Percentiles rank a stretch among this genome's conserved stretches.
These are phyloP conservation scores for Dentipellis sp. DNA, from an alignment of 768 basidiomycete species.

Conservation along the genomic window DNA sequence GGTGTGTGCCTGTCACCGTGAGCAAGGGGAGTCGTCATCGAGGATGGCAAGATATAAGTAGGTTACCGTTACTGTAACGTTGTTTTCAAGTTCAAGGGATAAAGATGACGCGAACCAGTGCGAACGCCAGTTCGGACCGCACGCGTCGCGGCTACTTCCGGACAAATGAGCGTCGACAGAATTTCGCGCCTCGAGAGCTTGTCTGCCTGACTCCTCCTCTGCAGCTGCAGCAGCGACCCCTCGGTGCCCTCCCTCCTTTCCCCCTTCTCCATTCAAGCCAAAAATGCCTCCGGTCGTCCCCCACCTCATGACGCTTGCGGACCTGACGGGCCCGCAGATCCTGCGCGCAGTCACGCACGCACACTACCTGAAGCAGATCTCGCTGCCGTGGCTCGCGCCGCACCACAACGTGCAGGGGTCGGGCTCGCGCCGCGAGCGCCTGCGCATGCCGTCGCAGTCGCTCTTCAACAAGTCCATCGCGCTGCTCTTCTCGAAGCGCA, in stretches of 20 bases:
- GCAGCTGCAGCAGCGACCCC: too few species aligned
- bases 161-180: too few species aligned
- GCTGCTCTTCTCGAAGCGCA: slow-evolving; percentile 86
- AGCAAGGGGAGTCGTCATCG: too few species aligned
- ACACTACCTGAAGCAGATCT: slow-evolving; percentile 48
- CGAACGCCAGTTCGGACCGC: too few species aligned
- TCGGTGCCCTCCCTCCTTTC: too few species aligned
- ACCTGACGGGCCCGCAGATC: slow-evolving; percentile 74
- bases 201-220: not conserved
- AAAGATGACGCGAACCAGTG: too few species aligned
- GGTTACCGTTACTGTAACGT: too few species aligned
- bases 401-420: slow-evolving; percentile 22
- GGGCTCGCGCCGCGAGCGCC: slow-evolving; percentile 20
- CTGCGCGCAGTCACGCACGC: slow-evolving; percentile 55
- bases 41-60: too few species aligned
- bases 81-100: too few species aligned
- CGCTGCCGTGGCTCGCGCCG: slow-evolving; percentile 61
- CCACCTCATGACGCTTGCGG: slow-evolving; percentile 83
- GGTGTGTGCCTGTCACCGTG: too few species aligned
- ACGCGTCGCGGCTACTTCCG: too few species aligned
- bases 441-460: slow-evolving; percentile 63
- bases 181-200: not conserved
- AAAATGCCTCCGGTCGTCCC: slow-evolving; percentile 27
- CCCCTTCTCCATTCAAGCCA: too few species aligned
- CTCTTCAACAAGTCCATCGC: slow-evolving; percentile 81